Conservation (phyloP, 805 yeast genomes). For the Metschnikowia matae region DNA sequence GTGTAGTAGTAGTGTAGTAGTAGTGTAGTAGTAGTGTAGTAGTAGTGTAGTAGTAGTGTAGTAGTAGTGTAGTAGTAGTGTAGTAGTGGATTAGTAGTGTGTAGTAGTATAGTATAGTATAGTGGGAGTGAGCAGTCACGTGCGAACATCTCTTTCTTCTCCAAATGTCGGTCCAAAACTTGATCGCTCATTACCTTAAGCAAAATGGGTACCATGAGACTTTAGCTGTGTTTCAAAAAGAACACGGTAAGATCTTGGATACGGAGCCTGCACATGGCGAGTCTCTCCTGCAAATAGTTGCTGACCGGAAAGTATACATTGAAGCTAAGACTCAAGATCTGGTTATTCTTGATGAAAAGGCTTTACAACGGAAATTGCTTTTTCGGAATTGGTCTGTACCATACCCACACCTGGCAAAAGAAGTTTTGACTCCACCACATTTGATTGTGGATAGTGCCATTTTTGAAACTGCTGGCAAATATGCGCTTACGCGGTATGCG, state of each 20-base stretch:
- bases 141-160: not conserved
- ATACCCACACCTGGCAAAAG: slow-evolving; percentile 20
- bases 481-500: slow-evolving; percentile 12
- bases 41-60: too few species aligned
- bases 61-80: too few species aligned
- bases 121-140: not conserved
- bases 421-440: slow-evolving; percentile 17
- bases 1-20: too few species aligned
- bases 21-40: too few species aligned
- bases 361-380: slow-evolving; percentile 8
- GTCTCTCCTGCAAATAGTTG: slow-evolving; percentile 35
- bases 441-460: slow-evolving; percentile 20
- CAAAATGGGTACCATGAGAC: slow-evolving; percentile 47
- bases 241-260: slow-evolving; percentile 35
- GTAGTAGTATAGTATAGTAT: too few species aligned
- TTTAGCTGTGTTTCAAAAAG: slow-evolving; percentile 44
- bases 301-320: slow-evolving; percentile 12
- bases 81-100: too few species aligned
- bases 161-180: slow-evolving; percentile 22
- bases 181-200: slow-evolving; percentile 59
- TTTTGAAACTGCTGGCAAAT: not conserved
- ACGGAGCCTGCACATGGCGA: slow-evolving; percentile 26
- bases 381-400: slow-evolving; percentile 31
- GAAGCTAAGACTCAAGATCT: slow-evolving; percentile 6
- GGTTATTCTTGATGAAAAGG: slow-evolving; percentile 4